Percentiles rank a stretch among this genome's conserved stretches.
Conservation (phyloP, 2,329 filamentous ascomycete genomes). For the Colletotrichum sidae region DNA sequence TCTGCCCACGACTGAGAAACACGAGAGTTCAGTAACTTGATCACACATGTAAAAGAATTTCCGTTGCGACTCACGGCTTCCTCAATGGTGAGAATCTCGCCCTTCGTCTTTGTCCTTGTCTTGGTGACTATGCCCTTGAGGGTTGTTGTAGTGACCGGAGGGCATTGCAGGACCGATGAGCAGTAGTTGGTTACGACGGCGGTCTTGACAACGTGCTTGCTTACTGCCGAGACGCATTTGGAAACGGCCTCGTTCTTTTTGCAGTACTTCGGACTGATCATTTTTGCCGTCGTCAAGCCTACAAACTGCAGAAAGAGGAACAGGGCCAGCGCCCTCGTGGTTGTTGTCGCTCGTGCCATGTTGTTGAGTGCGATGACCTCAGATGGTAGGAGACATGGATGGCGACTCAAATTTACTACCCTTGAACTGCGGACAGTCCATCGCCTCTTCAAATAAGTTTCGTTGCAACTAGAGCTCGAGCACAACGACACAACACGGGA, state of each 20-base stretch:
- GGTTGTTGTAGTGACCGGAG: background rate
- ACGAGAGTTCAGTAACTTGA: background rate
- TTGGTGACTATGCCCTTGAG: background rate
- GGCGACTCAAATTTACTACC: too few species aligned
- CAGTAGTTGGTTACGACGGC: conserved; percentile 2
- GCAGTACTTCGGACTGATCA: background rate
- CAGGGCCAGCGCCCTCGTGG: too few species aligned
- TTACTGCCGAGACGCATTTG: conserved; percentile 12
- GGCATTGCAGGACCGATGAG: conserved; percentile 5
- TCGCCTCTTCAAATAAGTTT: too few species aligned
- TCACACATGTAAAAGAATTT: background rate
- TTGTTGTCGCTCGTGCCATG: too few species aligned
- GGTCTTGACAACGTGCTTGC: conserved; percentile 5
- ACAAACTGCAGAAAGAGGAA: too few species aligned
- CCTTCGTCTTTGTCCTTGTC: background rate
- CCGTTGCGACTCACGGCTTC: background rate
- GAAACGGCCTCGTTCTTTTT: conserved; percentile 8
- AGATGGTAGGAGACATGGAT: too few species aligned
- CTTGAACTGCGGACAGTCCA: too few species aligned
- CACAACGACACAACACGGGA: too few species aligned
- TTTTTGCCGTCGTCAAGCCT: too few species aligned
- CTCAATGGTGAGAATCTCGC: background rate
- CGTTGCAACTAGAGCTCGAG: too few species aligned
- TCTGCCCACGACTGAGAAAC: background rate
- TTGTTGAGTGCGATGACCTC: too few species aligned